Evolutionary conservation across 148 eudicot species (phyloP).

Genomic region (Diospyros lotus): DNA sequence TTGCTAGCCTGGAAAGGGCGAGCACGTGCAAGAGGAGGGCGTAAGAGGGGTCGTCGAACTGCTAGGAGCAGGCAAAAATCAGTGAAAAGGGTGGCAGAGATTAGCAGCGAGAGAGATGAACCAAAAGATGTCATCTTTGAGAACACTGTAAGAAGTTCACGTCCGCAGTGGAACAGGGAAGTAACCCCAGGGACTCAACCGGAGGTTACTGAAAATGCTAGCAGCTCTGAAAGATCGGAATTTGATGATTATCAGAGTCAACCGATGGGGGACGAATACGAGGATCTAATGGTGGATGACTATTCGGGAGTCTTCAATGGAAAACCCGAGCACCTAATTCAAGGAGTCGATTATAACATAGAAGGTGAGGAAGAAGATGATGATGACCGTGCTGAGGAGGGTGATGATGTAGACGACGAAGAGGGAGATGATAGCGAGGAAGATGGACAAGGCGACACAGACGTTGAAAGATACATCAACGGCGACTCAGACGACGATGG

Average conservation of each 20-base stretch:
- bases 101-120: constrained; percentile 5
- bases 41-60: constrained; percentile 30
- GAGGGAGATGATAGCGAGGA: constrained; percentile 24
- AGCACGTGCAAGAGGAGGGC: constrained; percentile 34
- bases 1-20: constrained; percentile 40
- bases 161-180: constrained; percentile 23
- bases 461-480: constrained; percentile 31
- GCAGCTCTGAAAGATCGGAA: constrained; percentile 37
- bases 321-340: constrained; percentile 11
- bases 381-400: constrained; percentile 17
- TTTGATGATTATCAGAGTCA: constrained; percentile 24
- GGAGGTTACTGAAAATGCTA: constrained; percentile 20
- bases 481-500: constrained; percentile 33
- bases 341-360: constrained; percentile 15
- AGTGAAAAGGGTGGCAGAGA: constrained; percentile 13
- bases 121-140: constrained; percentile 8
- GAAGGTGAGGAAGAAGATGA: constrained; percentile 26
- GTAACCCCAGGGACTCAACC: constrained; percentile 9
- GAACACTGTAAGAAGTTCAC: not conserved
- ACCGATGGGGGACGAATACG: constrained; percentile 22
- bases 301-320: constrained; percentile 13
- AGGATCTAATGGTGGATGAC: constrained; percentile 19
- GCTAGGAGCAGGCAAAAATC: constrained; percentile 28
- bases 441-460: constrained; percentile 20
- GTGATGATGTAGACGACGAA: constrained; percentile 14